Conservation (phyloP, 306 rosid species). For the Crotalaria pallida region DNA sequence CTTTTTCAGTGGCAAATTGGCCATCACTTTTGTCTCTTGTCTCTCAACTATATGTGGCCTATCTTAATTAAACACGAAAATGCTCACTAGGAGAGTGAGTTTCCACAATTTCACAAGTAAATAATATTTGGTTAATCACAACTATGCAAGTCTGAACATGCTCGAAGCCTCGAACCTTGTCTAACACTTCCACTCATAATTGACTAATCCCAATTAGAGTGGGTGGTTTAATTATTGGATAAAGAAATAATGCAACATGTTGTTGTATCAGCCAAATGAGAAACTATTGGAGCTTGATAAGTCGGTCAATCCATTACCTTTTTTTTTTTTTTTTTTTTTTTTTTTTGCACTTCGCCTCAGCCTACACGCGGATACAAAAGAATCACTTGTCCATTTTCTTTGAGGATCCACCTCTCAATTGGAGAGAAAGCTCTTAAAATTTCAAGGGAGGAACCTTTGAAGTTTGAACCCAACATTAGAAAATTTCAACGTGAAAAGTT, state of each 20-base stretch:
- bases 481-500: not conserved
- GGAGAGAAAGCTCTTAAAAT: not conserved
- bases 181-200: conserved; percentile 27
- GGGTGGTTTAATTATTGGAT: conserved; percentile 6
- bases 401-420: too few relatives aligned
- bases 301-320: conserved; percentile 1
- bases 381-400: not conserved
- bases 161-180: conserved; percentile 1
- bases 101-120: conserved; percentile 35
- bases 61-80: not conserved
- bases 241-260: conserved; percentile 8
- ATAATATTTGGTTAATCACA: not conserved
- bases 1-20: not conserved
- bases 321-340: not conserved
- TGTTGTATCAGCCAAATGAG: not conserved
- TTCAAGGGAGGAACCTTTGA: not conserved
- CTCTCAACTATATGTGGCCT: not conserved
- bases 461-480: not conserved
- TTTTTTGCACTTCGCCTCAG: too few relatives aligned
- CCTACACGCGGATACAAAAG: conserved; percentile 5
- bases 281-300: not conserved
- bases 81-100: conserved; percentile 7
- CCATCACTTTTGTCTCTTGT: conserved; percentile 16
- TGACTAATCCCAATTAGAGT: conserved; percentile 15
- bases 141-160: not conserved